Evolutionary conservation across 2,329 filamentous ascomycete species (phyloP).

Genomic region (Pseudogymnoascus sp.): DNA sequence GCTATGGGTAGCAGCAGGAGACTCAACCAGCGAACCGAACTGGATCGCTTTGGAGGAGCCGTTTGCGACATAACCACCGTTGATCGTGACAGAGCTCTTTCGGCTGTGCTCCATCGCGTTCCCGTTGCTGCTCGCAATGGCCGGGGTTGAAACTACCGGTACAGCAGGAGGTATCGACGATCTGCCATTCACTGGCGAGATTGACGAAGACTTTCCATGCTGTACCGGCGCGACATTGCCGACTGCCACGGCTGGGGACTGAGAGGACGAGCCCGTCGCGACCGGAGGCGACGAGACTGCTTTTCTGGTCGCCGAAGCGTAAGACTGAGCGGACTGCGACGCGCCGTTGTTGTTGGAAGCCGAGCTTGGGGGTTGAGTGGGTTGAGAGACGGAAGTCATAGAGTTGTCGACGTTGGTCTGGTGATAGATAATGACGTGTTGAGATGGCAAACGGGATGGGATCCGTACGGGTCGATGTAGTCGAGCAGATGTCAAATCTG

Average conservation of each 20-base stretch:
- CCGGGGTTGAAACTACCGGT: constrained; percentile 48
- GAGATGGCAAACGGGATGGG: constrained; percentile 5
- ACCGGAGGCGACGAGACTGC: constrained; percentile 50
- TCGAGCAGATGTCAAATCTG: constrained; percentile 17
- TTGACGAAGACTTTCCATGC: constrained; percentile 56
- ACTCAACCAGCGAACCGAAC: constrained; percentile 70
- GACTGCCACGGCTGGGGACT: constrained; percentile 46
- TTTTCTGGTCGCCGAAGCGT: constrained; percentile 63
- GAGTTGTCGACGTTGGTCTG: constrained; percentile 7
- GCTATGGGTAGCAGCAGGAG: constrained; percentile 58
- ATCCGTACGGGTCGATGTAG: constrained; percentile 2
- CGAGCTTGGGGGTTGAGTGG: constrained; percentile 30
- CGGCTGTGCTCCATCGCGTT: constrained; percentile 62
- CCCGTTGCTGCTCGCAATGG: constrained; percentile 62
- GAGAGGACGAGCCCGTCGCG: constrained; percentile 48
- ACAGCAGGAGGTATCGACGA: constrained; percentile 61
- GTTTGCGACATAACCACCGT: constrained; percentile 70
- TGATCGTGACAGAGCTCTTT: constrained; percentile 88
- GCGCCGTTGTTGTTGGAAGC: constrained; percentile 48
- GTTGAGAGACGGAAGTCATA: constrained; percentile 30
- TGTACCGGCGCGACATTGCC: constrained; percentile 44
- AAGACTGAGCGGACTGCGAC: constrained; percentile 48
- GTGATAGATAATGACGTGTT: constrained; percentile 1
- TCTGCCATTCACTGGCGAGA: constrained; percentile 81
- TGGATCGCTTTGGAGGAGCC: constrained; percentile 64